These are phyloP conservation scores for Jaenimonas drosophilae DNA, from an alignment of 208 protist species.

Conservation along the genomic window DNA sequence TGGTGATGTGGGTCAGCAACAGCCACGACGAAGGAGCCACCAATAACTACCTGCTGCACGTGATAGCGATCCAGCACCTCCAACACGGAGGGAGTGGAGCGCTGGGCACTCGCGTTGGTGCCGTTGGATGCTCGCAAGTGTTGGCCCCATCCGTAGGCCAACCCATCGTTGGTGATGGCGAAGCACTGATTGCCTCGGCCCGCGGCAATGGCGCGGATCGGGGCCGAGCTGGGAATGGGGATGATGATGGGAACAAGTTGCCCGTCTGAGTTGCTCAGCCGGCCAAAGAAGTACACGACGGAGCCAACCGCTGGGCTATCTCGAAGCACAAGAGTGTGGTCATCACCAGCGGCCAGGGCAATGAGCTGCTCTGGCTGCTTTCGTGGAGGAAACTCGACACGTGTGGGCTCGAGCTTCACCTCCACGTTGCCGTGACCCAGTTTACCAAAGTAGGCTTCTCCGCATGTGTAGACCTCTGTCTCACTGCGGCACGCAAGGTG, in stretches of 20 bases:
- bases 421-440: slow-evolving; percentile 44
- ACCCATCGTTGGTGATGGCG: slow-evolving; percentile 22
- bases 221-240: slow-evolving; percentile 13
- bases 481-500: slow-evolving; percentile 54
- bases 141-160: slow-evolving; percentile 70
- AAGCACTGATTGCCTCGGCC: slow-evolving; percentile 39
- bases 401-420: slow-evolving; percentile 22
- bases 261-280: slow-evolving; percentile 40
- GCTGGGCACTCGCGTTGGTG: slow-evolving; percentile 15
- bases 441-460: slow-evolving; percentile 62
- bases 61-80: slow-evolving; percentile 20
- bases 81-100: slow-evolving; percentile 15
- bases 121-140: slow-evolving; percentile 46
- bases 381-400: slow-evolving; percentile 49
- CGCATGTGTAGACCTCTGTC: slow-evolving; percentile 64
- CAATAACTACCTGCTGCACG: slow-evolving; percentile 20
- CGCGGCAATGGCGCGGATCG: slow-evolving; percentile 1
- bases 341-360: slow-evolving; percentile 58
- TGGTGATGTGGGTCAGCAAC: slow-evolving; percentile 12
- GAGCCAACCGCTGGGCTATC: slow-evolving; percentile 41
- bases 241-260: slow-evolving; percentile 43
- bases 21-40: slow-evolving; percentile 51
- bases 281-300: slow-evolving; percentile 73
- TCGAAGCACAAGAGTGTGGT: slow-evolving; percentile 67
- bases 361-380: slow-evolving; percentile 37